Evolutionary conservation across 352 stramenopile genomes (phyloP).

Genomic region (Phytopythium mirpurense): DNA sequence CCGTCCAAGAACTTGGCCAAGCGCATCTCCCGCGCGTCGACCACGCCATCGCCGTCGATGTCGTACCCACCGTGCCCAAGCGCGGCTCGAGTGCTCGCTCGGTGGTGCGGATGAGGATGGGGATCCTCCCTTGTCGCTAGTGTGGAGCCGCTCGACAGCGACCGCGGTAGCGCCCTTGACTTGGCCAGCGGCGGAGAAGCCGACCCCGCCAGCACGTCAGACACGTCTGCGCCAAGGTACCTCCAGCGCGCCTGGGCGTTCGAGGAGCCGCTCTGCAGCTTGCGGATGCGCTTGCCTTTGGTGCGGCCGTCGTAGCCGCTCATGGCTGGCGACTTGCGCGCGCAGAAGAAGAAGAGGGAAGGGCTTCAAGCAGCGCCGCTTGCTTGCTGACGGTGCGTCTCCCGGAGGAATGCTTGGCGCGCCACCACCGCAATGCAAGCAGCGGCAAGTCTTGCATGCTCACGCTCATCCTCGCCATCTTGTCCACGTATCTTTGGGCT

Average conservation of each 20-base stretch:
- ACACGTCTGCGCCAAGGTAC: constrained; percentile 38
- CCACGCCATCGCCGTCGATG: constrained; percentile 58
- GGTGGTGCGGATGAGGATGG: neutral
- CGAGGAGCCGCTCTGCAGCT: constrained; percentile 35
- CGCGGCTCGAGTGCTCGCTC: neutral
- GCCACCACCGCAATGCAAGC: too few relatives aligned
- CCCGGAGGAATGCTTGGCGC: too few relatives aligned
- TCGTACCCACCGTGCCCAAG: constrained; percentile 28
- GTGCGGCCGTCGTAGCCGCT: constrained; percentile 23
- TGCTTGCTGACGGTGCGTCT: too few relatives aligned
- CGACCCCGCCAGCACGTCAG: constrained; percentile 30
- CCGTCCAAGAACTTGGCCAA: constrained; percentile 56
- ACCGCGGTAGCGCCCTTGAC: neutral
- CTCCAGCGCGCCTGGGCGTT: constrained; percentile 50
- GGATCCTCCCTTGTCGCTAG: constrained; percentile 6
- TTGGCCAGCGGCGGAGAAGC: constrained; percentile 11
- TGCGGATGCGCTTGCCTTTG: constrained; percentile 54
- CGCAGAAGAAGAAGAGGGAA: too few relatives aligned
- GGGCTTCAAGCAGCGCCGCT: too few relatives aligned
- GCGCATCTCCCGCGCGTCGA: constrained; percentile 65
- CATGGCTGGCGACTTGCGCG: too few relatives aligned
- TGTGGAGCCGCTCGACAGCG: constrained; percentile 1
- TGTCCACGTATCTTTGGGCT: neutral
- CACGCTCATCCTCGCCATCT: neutral
- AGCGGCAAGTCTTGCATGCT: constrained; percentile 4